phyloP scores from a whole-genome alignment of 2,329 filamentous ascomycete species.

The Hyphodiscus sp. region DNA sequence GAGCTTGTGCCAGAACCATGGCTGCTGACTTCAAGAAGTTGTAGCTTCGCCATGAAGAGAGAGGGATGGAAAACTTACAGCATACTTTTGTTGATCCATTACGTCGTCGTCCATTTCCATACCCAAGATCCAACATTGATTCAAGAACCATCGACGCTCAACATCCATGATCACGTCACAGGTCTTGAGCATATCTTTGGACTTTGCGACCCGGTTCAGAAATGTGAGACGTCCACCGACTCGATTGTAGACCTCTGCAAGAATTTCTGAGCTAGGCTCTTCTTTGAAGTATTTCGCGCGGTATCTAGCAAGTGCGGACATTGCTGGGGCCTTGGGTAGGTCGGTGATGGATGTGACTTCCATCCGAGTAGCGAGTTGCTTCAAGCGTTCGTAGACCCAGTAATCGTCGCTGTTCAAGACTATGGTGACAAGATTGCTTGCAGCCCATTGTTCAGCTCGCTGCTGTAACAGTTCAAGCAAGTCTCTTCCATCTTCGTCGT shows the following conservation, averaged over 20 bases:
- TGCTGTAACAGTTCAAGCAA: constrained; percentile 93
- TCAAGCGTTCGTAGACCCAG: constrained; percentile 94
- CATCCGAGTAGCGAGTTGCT: constrained; percentile 89
- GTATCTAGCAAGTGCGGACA: constrained; percentile 71
- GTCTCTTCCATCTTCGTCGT: constrained; percentile 89
- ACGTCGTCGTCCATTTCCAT: constrained; percentile 88
- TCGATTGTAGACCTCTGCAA: constrained; percentile 76
- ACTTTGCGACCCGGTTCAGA: constrained; percentile 84
- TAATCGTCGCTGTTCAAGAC: constrained; percentile 97
- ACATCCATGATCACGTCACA: constrained; percentile 66
- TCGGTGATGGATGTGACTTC: constrained; percentile 85
- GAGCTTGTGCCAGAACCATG: constrained; percentile 84
- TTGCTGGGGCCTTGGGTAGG: constrained; percentile 69
- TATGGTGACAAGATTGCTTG: constrained; percentile 80
- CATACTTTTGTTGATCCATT: constrained; percentile 97
- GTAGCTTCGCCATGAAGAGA: constrained; percentile 1
- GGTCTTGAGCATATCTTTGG: constrained; percentile 68
- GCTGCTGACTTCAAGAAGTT: constrained; percentile 60
- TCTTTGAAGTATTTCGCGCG: constrained; percentile 72
- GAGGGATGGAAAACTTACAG: constrained; percentile 48
- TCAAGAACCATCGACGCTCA: constrained; percentile 74
- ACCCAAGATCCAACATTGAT: constrained; percentile 72
- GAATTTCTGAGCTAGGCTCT: constrained; percentile 42
- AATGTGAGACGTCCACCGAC: constrained; percentile 87
- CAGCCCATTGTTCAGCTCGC: constrained; percentile 93